Base-by-base conservation (phyloP, 2,329 filamentous ascomycete species). In the Parastagonospora nodorum region DNA sequence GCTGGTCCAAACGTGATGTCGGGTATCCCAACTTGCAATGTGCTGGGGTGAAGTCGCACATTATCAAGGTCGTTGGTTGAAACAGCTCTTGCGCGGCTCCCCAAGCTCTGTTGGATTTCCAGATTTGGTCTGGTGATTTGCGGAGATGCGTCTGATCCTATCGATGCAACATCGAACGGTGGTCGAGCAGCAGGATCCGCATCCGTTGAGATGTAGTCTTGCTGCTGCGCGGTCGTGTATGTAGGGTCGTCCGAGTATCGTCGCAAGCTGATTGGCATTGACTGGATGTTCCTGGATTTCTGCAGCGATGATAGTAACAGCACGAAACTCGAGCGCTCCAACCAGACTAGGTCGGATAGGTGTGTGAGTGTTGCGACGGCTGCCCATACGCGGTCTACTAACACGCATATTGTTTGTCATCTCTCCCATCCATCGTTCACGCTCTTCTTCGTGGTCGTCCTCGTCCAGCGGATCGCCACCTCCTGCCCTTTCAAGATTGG, bases 391-490 rank as follows among this genome's bases (percentile, higher is more conserved):
- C 1, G 89, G 85, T 16, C 91, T 84, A 59, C 86, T 86, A 27
- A 97, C 82, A 49, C 93, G 88, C 94, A 99, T 99, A 71, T 91
- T 96, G 71, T 87, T 94, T 33, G 88, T 88, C 68, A 99, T 84
- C 72, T 97, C 92, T 15, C 91, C 91, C 52, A 87, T 75, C 75
- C 84, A 84, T 38, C 81, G 76, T 60, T 86, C 83, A 43, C 82
- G 76, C 33, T 85, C 87, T 42, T 89, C 81, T 40, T 86, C 84
- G 41, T 85, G 82, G 16, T 84, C 82, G 24, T 74, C 72, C 19
- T 75, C 77, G 30, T 82, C 79, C n/a, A 87, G 80, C 15, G 81
- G 77, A 31, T 82, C 79, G 9, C 84, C 82, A 51, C 88, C 84
- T 45, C 88, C 84, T 45, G 84, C 85, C 57, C 78, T 75, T 61